Evolutionary conservation across 164 flowering plant species (phyloP).

Genomic region (Berberis vulgaris): DNA sequence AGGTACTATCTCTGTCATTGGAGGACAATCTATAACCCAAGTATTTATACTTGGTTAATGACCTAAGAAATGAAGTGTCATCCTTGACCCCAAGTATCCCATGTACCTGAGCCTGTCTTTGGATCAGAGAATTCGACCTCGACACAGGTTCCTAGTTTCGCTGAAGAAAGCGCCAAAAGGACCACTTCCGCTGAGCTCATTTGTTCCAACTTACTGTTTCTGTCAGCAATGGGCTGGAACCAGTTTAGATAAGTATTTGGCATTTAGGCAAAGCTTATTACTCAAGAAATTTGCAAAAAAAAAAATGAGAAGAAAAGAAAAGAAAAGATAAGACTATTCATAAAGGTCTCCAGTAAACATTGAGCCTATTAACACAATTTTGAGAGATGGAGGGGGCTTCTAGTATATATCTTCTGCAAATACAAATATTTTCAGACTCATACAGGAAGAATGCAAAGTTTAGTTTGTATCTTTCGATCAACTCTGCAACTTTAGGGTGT

Average conservation of each 20-base stretch:
- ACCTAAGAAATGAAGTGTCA: constrained; percentile 70
- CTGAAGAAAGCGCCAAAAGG: constrained; percentile 90
- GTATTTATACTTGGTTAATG: constrained; percentile 76
- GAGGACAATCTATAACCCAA: constrained; percentile 90
- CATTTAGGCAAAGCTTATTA: constrained; percentile 64
- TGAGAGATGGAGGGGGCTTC: not conserved
- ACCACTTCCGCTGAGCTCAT: constrained; percentile 86
- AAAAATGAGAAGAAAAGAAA: constrained; percentile 37
- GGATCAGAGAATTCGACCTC: constrained; percentile 95
- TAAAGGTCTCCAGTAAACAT: constrained; percentile 4
- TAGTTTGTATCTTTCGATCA: not conserved
- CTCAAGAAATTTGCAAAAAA: constrained; percentile 72
- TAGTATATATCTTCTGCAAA: not conserved
- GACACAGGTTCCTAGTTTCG: constrained; percentile 76
- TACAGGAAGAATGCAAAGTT: not conserved
- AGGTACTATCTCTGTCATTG: constrained; percentile 87
- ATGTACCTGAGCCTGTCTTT: constrained; percentile 86
- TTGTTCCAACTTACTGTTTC: constrained; percentile 84
- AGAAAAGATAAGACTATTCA: constrained; percentile 1
- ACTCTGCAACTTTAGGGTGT: not conserved
- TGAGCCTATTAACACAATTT: not conserved
- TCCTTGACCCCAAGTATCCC: constrained; percentile 85
- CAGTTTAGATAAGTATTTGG: constrained; percentile 70
- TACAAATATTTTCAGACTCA: too few species aligned
- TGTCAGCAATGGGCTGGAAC: constrained; percentile 96